phyloP scores from a whole-genome alignment of 257 asterid genomes.

The Fraxinus anomala region DNA sequence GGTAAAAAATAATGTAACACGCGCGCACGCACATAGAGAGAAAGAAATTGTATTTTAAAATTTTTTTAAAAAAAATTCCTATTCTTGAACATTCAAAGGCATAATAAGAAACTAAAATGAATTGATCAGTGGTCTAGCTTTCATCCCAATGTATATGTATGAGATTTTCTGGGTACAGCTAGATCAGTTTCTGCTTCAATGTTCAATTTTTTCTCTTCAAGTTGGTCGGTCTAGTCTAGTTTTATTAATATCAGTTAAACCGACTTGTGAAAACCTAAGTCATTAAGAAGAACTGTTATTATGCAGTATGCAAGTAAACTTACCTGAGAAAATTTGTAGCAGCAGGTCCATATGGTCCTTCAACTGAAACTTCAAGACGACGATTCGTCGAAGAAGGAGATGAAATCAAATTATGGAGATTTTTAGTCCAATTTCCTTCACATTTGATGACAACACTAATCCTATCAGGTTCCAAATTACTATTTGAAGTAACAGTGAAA shows the following conservation, averaged over 20 bases:
- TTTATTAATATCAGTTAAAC: not conserved
- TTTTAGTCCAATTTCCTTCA: constrained; percentile 84
- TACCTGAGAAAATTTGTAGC: constrained; percentile 75
- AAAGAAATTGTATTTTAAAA: too few relatives aligned
- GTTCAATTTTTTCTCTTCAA: not conserved
- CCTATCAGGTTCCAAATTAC: constrained; percentile 65
- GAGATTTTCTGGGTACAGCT: not conserved
- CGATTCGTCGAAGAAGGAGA: constrained; percentile 49
- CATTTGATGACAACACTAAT: constrained; percentile 79
- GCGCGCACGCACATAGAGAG: too few relatives aligned
- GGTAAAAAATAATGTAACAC: not conserved
- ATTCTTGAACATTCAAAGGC: too few relatives aligned
- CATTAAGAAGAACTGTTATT: not conserved
- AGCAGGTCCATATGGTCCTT: constrained; percentile 96
- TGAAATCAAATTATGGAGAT: constrained; percentile 62
- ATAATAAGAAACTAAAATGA: too few relatives aligned
- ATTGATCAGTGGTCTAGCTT: too few relatives aligned
- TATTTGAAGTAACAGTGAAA: constrained; percentile 74
- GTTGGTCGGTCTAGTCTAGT: not conserved
- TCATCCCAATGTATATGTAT: too few relatives aligned
- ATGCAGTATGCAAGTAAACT: not conserved
- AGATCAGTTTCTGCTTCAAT: not conserved
- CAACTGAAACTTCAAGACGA: constrained; percentile 69
- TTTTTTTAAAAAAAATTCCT: too few relatives aligned
- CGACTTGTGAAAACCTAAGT: not conserved